A percentile compares a stretch with the other conserved stretches of the same genome.
Conservation (phyloP, 2,329 filamentous ascomycete genomes). For the Aureobasidium sp. region DNA sequence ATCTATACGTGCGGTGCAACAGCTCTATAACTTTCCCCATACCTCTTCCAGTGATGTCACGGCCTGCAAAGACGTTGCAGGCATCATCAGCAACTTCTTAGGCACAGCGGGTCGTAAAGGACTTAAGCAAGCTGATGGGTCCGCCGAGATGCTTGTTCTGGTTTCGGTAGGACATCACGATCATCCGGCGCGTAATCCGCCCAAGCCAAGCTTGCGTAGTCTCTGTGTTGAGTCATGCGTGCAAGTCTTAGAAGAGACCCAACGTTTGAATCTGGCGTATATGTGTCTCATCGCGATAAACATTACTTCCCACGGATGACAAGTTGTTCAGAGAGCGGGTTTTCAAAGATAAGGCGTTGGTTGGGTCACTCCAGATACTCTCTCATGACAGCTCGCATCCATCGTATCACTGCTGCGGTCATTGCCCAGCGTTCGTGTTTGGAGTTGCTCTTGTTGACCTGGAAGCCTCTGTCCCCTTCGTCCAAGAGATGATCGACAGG, state of each 20-base stretch:
- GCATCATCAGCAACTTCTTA: constrained; percentile 88
- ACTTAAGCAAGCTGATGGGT: constrained; percentile 86
- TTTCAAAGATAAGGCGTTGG: constrained; percentile 86
- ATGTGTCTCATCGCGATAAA: constrained; percentile 27
- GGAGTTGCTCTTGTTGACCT: constrained; percentile 88
- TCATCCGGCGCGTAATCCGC: constrained; percentile 89
- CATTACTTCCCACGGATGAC: constrained; percentile 77
- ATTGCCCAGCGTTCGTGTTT: constrained; percentile 67
- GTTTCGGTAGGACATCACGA: constrained; percentile 81
- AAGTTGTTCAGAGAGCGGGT: constrained; percentile 84
- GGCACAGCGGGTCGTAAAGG: constrained; percentile 77
- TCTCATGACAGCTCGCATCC: constrained; percentile 75
- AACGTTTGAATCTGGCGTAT: constrained; percentile 33
- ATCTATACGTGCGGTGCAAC: constrained; percentile 89
- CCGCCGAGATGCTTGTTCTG: constrained; percentile 81
- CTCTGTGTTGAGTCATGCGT: constrained; percentile 85
- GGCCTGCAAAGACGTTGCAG: constrained; percentile 87
- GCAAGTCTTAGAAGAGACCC: constrained; percentile 64
- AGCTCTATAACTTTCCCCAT: constrained; percentile 88
- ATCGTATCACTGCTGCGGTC: constrained; percentile 65
- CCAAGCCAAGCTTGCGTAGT: constrained; percentile 91
- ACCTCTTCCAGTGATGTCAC: constrained; percentile 81
- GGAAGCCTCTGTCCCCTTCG: constrained; percentile 86
- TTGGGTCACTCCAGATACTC: constrained; percentile 92
- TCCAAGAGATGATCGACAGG: constrained; percentile 82